These are phyloP conservation scores for Penicillium salamii DNA, from an alignment of 495 filamentous ascomycete genomes.

Conservation along the genomic window DNA sequence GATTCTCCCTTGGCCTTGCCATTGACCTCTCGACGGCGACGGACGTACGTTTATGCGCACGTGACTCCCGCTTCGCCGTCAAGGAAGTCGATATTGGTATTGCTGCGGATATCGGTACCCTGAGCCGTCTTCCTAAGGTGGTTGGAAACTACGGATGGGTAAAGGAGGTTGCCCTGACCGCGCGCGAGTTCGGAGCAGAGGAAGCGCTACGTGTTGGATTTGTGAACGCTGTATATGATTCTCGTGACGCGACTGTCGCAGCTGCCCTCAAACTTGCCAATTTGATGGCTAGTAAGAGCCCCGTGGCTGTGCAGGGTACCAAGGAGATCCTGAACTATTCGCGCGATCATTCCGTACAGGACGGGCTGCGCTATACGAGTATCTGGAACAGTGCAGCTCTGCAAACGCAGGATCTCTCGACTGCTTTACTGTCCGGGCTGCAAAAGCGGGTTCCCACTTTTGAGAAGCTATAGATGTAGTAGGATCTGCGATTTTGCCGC, in stretches of 20 bases:
- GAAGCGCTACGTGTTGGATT: slow-evolving; percentile 84
- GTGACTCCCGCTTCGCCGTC: slow-evolving; percentile 66
- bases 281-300: slow-evolving; percentile 77
- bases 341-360: slow-evolving; percentile 71
- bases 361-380: slow-evolving; percentile 78
- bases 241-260: slow-evolving; percentile 58
- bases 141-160: slow-evolving; percentile 80
- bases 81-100: slow-evolving; percentile 96
- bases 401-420: slow-evolving; percentile 74
- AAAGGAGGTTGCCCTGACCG: slow-evolving; percentile 83
- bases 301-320: slow-evolving; percentile 87
- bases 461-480: slow-evolving; percentile 80
- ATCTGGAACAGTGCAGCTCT: slow-evolving; percentile 84
- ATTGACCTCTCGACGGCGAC: slow-evolving; percentile 77
- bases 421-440: slow-evolving; percentile 71
- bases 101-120: slow-evolving; percentile 88
- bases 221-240: slow-evolving; percentile 71
- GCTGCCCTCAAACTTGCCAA: slow-evolving; percentile 64
- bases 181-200: slow-evolving; percentile 69
- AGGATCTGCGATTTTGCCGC: too few species aligned
- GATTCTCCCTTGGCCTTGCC: slow-evolving; percentile 74
- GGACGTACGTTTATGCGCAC: slow-evolving; percentile 74
- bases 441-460: slow-evolving; percentile 80
- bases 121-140: slow-evolving; percentile 80
- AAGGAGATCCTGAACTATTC: slow-evolving; percentile 90